These are phyloP conservation scores for Hygrophorus russula DNA, from an alignment of 768 basidiomycete species.

Conservation along the genomic window DNA sequence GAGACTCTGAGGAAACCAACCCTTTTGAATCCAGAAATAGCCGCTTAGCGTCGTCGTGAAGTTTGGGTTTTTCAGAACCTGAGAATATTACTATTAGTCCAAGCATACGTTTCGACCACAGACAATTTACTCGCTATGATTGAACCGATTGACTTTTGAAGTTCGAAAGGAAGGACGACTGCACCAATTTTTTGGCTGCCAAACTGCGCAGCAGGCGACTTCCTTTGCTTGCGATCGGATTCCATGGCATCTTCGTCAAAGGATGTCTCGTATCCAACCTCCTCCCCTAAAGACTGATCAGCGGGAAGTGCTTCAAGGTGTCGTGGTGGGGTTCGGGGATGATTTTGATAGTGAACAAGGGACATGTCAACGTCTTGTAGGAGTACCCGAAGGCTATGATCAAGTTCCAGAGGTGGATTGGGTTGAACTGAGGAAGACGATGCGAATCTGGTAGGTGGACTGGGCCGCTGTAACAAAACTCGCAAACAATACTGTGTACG, in stretches of 20 bases:
- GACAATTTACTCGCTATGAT: slow-evolving; percentile 54
- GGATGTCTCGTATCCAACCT: slow-evolving; percentile 19
- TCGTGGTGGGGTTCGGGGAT: slow-evolving; percentile 18
- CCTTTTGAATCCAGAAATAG: slow-evolving; percentile 37
- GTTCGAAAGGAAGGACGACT: slow-evolving; percentile 60
- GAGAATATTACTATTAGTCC: slow-evolving; percentile 8
- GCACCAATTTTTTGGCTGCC: slow-evolving; percentile 66
- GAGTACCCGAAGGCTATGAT: slow-evolving; percentile 51
- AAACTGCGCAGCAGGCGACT: slow-evolving; percentile 75
- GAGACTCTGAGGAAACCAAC: slow-evolving; percentile 16
- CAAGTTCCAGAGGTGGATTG: slow-evolving; percentile 53
- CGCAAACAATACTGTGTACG: slow-evolving; percentile 5
- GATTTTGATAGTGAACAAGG: slow-evolving; percentile 28
- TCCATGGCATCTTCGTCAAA: slow-evolving; percentile 14
- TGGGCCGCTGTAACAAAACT: neutral
- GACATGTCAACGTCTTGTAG: slow-evolving; percentile 63
- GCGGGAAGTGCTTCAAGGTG: slow-evolving; percentile 46
- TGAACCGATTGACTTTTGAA: slow-evolving; percentile 51
- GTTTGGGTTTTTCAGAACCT: slow-evolving; percentile 54
- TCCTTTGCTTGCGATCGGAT: slow-evolving; percentile 25
- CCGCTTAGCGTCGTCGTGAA: slow-evolving; percentile 64
- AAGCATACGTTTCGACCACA: neutral
- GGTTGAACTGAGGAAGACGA: slow-evolving; percentile 28
- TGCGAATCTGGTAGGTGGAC: slow-evolving; percentile 7
- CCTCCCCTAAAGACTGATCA: slow-evolving; percentile 21